Conservation (phyloP, 2,329 filamentous ascomycete species). For the Pseudogymnoascus sp. region DNA sequence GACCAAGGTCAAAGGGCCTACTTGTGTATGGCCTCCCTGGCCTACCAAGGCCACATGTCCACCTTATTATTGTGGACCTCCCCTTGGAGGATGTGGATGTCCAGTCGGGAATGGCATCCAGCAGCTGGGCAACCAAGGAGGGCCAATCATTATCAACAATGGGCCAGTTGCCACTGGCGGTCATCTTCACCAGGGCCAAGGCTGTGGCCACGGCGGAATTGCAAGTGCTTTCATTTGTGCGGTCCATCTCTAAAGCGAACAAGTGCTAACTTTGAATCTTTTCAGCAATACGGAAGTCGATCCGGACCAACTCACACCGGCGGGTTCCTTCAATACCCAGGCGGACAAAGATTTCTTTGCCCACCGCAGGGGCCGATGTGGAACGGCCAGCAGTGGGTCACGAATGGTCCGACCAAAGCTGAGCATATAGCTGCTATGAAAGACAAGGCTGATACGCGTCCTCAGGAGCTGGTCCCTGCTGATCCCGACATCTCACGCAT, state of each 20-base stretch:
- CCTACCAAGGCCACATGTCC: neutral
- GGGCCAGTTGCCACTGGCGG: constrained; percentile 4
- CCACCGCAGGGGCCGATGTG: constrained; percentile 8
- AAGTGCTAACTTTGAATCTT: neutral
- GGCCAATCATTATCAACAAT: constrained; percentile 9
- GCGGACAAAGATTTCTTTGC: neutral
- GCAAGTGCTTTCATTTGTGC: neutral
- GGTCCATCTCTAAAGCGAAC: neutral
- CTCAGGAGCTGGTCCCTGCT: constrained; percentile 54
- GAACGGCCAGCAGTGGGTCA: constrained; percentile 48
- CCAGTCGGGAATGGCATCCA: neutral
- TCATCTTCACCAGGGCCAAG: constrained; percentile 1
- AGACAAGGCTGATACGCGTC: constrained; percentile 17
- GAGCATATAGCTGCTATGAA: constrained; percentile 9
- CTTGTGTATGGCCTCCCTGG: neutral
- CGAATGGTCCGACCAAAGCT: constrained; percentile 45
- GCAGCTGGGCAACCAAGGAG: constrained; percentile 4
- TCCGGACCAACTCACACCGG: neutral
- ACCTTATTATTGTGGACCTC: neutral
- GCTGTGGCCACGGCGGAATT: neutral
- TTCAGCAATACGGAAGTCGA: constrained; percentile 5
- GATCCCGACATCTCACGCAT: constrained; percentile 51
- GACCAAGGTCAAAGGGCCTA: neutral
- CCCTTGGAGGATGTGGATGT: neutral
- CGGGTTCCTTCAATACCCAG: neutral